phyloP scores from a whole-genome alignment of 1,284 basidiomycete genomes.

The Earliella scabrosa region DNA sequence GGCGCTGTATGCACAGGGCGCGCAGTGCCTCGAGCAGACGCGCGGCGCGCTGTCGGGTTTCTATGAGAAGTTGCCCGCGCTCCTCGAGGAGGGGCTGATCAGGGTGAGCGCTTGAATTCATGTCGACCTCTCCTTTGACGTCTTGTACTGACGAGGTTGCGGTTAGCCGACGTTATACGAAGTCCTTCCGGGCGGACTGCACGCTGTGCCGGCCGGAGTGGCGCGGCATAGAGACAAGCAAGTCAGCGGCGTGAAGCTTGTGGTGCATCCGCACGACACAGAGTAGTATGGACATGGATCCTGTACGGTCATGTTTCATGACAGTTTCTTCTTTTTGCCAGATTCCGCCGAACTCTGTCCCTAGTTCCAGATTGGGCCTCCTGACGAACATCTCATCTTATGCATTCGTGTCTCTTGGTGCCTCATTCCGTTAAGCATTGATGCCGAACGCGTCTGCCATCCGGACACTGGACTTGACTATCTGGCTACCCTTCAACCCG shows the following conservation, averaged over 20 bases:
- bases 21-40: constrained; percentile 23
- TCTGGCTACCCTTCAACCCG: too few species aligned
- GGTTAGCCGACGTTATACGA: constrained; percentile 35
- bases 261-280: constrained; percentile 51
- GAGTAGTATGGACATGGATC: too few species aligned
- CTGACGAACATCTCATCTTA: too few species aligned
- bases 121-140: background rate
- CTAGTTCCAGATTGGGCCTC: too few species aligned
- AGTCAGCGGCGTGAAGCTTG: constrained; percentile 52
- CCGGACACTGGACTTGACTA: too few species aligned
- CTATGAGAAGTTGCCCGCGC: constrained; percentile 1
- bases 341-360: too few species aligned
- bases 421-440: too few species aligned
- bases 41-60: background rate
- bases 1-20: constrained; percentile 3
- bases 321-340: too few species aligned
- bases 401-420: too few species aligned
- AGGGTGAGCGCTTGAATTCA: constrained; percentile 7
- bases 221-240: constrained; percentile 41
- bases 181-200: constrained; percentile 50
- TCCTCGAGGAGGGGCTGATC: constrained; percentile 1
- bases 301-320: too few species aligned
- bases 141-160: background rate
- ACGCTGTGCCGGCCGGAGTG: constrained; percentile 48
- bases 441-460: too few species aligned